phyloP scores from a whole-genome alignment of 2,329 filamentous ascomycete species.

The Thielaviopsis punctulata region DNA sequence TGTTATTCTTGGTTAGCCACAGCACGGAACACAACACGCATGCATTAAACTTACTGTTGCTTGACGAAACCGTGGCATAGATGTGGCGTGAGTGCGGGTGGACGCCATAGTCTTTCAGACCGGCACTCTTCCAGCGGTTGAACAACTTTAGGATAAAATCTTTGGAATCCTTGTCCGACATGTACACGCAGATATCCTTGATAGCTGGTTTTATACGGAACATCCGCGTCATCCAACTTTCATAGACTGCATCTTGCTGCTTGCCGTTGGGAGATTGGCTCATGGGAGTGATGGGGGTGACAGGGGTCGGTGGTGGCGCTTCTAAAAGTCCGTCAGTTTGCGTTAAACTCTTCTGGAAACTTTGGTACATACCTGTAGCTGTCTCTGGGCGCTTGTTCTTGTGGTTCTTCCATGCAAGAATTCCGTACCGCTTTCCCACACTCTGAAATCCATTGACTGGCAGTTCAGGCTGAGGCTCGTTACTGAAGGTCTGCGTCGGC shows the following conservation, averaged over 20 bases:
- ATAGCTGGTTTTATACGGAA: constrained; percentile 77
- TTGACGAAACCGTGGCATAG: constrained; percentile 55
- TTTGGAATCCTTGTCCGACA: constrained; percentile 50
- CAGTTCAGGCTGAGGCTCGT: background rate
- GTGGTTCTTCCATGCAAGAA: constrained; percentile 37
- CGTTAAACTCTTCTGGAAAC: too few species aligned
- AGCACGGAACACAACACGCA: background rate
- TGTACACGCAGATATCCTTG: constrained; percentile 56
- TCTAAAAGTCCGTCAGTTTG: background rate
- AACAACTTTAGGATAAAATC: constrained; percentile 62
- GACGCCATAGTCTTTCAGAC: constrained; percentile 61
- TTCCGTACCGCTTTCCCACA: constrained; percentile 36
- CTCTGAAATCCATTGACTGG: constrained; percentile 1
- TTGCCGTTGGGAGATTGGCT: constrained; percentile 2
- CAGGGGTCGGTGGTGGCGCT: background rate
- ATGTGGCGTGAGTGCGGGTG: constrained; percentile 45
- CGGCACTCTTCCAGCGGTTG: constrained; percentile 64
- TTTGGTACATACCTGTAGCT: background rate
- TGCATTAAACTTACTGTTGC: constrained; percentile 40
- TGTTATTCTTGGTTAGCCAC: constrained; percentile 19
- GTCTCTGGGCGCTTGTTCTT: constrained; percentile 17
- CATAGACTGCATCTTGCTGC: constrained; percentile 45
- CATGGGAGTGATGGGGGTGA: background rate
- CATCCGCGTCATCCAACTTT: constrained; percentile 78
- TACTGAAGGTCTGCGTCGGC: background rate